Evolutionary conservation across 1,284 basidiomycete species (phyloP), one percentile per base, ranked within the genome.

Genomic region (Vanrija pseudolonga): DNA sequence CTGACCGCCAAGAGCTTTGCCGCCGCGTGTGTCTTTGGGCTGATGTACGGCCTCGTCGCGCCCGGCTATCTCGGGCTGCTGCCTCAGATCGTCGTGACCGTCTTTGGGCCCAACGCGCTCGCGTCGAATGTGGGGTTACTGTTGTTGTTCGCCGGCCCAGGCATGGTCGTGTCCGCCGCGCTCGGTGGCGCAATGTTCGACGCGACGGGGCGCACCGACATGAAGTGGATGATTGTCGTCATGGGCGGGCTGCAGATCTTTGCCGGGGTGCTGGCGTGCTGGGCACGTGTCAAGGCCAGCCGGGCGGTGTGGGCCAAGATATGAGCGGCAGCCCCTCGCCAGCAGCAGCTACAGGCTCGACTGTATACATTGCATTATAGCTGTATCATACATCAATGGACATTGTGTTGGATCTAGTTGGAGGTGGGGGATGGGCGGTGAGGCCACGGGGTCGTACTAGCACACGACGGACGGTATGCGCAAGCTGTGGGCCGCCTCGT

Each of bases 81-180:
- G 39, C 69, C 69, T 1, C 66, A 68, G 47, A 66, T 67, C 28
- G 61, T 66, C 19, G 65, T 67, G 1, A 63, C 66, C 20, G 22
- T 71, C 4, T 67, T 71, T 40, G 69, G 69, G 2, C 62, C 65
- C 0, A 41, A 53, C 3, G 63, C 67, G 42, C 57, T 71, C 6
- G 69, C 69, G 14, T 63, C 63, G 5, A 71, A 71, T 42, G 63
- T 67, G 3, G 69, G 57, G 8, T 18, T 59, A 4, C 45, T 59
- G 6, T 50, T 59, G 9, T 23, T 59, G 3, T 59, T 59, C 41
- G 55, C 52, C 39, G 49, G 50, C 1, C 57, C 57, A 0, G 57
- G 57, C 6, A 59, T 49, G 44, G 47, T 59, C 28, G 44, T 55
- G 24, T 32, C 48, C 0, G 57, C 53, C 0, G 50, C 57, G 1